Conservation (phyloP, 768 basidiomycete species). For the Termitomyces sp. region DNA sequence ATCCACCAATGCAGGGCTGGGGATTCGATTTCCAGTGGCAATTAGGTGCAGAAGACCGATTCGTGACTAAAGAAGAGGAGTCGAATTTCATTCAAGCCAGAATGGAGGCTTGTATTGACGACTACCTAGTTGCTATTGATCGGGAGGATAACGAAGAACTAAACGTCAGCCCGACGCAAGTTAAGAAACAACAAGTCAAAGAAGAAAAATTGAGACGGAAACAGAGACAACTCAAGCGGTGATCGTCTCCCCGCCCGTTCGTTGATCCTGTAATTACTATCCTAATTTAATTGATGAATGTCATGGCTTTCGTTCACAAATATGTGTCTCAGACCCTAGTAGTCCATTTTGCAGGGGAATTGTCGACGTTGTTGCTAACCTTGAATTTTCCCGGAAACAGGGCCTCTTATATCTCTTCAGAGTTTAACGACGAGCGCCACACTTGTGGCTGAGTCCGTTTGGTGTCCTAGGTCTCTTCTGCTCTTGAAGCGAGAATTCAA, state of each 20-base stretch:
- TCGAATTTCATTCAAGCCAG: conserved; percentile 43
- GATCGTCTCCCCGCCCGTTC: background rate
- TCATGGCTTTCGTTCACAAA: background rate
- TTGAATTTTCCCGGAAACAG: background rate
- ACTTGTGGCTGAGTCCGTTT: background rate
- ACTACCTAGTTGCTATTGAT: conserved; percentile 36
- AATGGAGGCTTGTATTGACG: conserved; percentile 69
- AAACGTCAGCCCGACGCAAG: conserved; percentile 64
- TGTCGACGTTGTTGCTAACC: background rate
- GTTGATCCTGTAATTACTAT: background rate
- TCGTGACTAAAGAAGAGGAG: conserved; percentile 15
- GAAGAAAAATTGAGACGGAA: conserved; percentile 37
- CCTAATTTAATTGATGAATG: background rate
- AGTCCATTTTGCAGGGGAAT: background rate
- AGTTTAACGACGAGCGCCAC: conserved; percentile 1
- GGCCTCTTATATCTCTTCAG: background rate
- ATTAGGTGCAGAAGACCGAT: conserved; percentile 23
- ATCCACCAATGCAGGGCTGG: conserved; percentile 52
- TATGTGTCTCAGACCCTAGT: too few species aligned
- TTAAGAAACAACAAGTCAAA: conserved; percentile 47
- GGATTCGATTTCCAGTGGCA: conserved; percentile 84
- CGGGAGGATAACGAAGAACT: conserved; percentile 49
- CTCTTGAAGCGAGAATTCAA: background rate
- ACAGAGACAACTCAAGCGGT: conserved; percentile 24
- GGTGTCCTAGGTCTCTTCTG: background rate